phyloP scores from a whole-genome alignment of 345 rosid genomes.

The Cardiospermum halicacabum region DNA sequence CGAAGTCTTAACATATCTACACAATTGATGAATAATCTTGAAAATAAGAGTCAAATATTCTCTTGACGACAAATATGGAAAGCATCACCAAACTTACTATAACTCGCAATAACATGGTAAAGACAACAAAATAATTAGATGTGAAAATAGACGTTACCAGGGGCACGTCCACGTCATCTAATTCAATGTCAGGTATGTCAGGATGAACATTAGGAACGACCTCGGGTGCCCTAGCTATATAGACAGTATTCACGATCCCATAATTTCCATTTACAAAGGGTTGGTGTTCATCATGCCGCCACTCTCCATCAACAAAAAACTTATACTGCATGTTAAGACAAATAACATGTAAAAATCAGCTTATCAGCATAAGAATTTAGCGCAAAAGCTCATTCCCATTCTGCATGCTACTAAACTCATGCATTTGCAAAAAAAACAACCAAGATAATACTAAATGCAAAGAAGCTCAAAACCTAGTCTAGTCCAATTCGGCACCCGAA shows the following conservation, averaged over 20 bases:
- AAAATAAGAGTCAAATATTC: background rate
- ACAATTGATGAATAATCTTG: background rate
- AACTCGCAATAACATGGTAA: background rate
- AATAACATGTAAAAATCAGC: constrained; percentile 21
- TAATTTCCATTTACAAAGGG: constrained; percentile 47
- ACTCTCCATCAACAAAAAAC: constrained; percentile 85
- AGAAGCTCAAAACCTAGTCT: background rate
- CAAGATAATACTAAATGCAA: background rate
- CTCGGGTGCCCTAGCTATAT: constrained; percentile 46
- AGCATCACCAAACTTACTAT: background rate
- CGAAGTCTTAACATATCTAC: background rate
- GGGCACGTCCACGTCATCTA: constrained; percentile 53
- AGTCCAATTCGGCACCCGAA: constrained; percentile 1
- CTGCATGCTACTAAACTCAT: background rate
- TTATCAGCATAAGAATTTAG: constrained; percentile 1
- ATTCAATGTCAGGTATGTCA: constrained; percentile 61
- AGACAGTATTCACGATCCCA: constrained; percentile 71
- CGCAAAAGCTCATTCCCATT: background rate
- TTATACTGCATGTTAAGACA: constrained; percentile 60
- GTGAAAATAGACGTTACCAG: constrained; percentile 37
- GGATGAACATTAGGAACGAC: constrained; percentile 31
- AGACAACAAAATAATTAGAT: background rate
- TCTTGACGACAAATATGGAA: background rate
- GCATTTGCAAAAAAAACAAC: background rate
- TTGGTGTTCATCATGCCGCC: constrained; percentile 85